Evolutionary conservation across 2,329 filamentous ascomycete species (phyloP), one percentile per base, ranked within the genome.

Genomic region (Cordyceps militaris): DNA sequence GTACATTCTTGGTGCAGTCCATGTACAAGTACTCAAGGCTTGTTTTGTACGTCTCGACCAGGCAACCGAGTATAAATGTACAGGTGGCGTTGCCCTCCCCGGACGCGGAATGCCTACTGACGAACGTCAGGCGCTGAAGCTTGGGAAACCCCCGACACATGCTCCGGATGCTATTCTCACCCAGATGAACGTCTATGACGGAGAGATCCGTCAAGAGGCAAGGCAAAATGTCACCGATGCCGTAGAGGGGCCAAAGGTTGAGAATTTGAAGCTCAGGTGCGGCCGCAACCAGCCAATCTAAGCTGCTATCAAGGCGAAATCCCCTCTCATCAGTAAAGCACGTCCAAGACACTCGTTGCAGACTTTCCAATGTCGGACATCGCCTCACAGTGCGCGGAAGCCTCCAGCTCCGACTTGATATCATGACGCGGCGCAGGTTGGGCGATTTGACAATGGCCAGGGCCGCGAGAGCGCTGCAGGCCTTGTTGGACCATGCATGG

Each of bases 241-340:
- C 5, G 9, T 1, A 0, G 4, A 49, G 11, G 11, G 1, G 3
- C 10, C 5, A 6, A 11, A 34, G 5, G 5, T n/a, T n/a, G n/a
- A 50, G 19, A 16, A 24, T 50, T 10, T 7, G 13, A 10, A 50
- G 30, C n/a, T 11, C 30, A 5, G 47, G 47, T 3, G 47, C 47
- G 3, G 30, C 47, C 11, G 28, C 13, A 14, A 36, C 3, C 19
- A 36, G n/a, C 47, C 30, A 50, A 23, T 50, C 10, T 9, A 50
- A 13, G n/a, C 13, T 10, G 6, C n/a, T 14, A 8, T 34, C 47
- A 3, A 50, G 47, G 3, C 1, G 5, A 21, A 50, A 23, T n/a
- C 5, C 11, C 2, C 11, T 5, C 1, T 11, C 11, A 6, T 24
- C 30, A 13, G 10, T 16, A 3, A 16, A 14, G 13, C 2, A 9